Conservation (phyloP, 2,329 filamentous ascomycete species). For the Neurospora crassa region DNA sequence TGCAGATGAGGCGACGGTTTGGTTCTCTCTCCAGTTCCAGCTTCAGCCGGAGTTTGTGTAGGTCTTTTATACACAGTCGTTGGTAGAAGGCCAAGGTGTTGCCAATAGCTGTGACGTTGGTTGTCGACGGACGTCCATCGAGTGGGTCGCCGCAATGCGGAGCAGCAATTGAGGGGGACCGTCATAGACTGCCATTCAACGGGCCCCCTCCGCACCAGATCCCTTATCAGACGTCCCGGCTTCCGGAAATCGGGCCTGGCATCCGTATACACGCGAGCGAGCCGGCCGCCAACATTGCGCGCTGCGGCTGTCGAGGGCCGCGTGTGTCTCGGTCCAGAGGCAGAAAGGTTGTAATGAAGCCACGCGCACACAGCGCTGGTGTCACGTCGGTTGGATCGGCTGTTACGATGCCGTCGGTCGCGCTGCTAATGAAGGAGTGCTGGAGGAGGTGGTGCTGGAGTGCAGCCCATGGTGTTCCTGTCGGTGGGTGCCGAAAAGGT, state of each 20-base stretch:
- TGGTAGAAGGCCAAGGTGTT: neutral
- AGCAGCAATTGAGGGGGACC: neutral
- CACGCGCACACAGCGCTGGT: neutral
- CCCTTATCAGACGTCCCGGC: neutral
- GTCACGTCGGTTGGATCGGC: neutral
- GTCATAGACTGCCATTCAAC: neutral
- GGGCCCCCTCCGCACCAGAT: neutral
- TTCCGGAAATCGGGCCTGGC: neutral
- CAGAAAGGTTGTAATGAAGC: neutral
- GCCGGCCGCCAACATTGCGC: neutral
- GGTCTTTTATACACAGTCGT: neutral
- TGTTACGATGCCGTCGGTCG: neutral
- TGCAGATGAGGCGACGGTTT: neutral
- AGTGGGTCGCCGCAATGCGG: neutral
- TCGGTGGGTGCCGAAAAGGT: neutral
- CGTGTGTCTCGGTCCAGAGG: neutral
- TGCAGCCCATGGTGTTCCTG: neutral
- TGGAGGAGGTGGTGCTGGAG: neutral
- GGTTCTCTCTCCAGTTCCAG: neutral
- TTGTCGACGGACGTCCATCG: neutral
- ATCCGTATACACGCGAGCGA: neutral
- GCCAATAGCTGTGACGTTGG: neutral
- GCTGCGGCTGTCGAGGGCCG: neutral
- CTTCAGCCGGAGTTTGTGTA: neutral
- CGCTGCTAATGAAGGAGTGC: neutral